Percentiles rank a stretch among this genome's conserved stretches.
These are phyloP conservation scores for Colletotrichum sp. DNA, from an alignment of 2,329 filamentous ascomycete species.

Conservation along the genomic window DNA sequence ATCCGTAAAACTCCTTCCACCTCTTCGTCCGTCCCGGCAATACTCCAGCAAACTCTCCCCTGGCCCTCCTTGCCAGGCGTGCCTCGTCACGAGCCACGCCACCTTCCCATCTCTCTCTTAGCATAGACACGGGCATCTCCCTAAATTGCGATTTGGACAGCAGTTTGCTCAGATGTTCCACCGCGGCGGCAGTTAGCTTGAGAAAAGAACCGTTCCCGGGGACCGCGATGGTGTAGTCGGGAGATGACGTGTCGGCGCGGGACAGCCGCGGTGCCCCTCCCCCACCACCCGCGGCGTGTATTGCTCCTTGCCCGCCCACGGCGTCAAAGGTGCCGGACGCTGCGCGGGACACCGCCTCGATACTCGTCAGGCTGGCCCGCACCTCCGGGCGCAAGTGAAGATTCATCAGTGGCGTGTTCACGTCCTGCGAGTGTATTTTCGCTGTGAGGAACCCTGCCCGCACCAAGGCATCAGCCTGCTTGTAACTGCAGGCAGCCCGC, in stretches of 20 bases:
- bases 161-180: slow-evolving; percentile 65
- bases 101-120: slow-evolving; percentile 75
- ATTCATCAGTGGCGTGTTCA: slow-evolving; percentile 34
- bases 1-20: slow-evolving; percentile 74
- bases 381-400: slow-evolving; percentile 57
- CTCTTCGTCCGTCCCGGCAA: slow-evolving; percentile 67
- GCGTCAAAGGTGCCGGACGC: slow-evolving; percentile 73
- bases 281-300: slow-evolving; percentile 67
- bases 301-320: slow-evolving; percentile 70
- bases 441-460: slow-evolving; percentile 71
- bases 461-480: slow-evolving; percentile 64
- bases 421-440: slow-evolving; percentile 22
- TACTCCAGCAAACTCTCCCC: slow-evolving; percentile 63
- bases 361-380: slow-evolving; percentile 60
- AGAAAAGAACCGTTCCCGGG: slow-evolving; percentile 72
- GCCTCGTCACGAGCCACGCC: slow-evolving; percentile 56
- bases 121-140: slow-evolving; percentile 65
- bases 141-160: slow-evolving; percentile 64
- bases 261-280: slow-evolving; percentile 40
- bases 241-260: slow-evolving; percentile 23
- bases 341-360: slow-evolving; percentile 67
- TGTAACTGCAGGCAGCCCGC: background rate
- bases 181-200: slow-evolving; percentile 66
- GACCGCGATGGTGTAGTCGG: slow-evolving; percentile 62
- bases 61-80: slow-evolving; percentile 51